A percentile compares a stretch with the other conserved stretches of the same genome.
Conservation (phyloP, 306 rosid genomes). For the Cercis canadensis region DNA sequence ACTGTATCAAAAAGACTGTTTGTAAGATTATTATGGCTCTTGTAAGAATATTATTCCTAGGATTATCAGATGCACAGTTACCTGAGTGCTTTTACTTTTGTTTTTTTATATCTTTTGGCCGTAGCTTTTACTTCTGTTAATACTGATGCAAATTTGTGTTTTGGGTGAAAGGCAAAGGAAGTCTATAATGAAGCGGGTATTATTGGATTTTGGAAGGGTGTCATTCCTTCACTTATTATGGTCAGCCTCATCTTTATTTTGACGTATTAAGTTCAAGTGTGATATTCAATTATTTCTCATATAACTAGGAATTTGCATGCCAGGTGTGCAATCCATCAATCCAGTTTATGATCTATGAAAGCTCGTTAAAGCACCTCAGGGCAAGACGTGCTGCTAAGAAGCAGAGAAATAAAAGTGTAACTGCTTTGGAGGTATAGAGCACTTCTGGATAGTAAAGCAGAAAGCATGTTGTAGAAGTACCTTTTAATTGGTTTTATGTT, state of each 20-base stretch:
- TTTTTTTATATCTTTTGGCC: too few relatives aligned
- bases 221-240: constrained; percentile 83
- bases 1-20: constrained; percentile 4
- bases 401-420: constrained; percentile 50
- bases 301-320: constrained; percentile 37
- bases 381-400: constrained; percentile 56
- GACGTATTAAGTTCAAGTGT: constrained; percentile 18
- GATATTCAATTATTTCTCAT: neutral
- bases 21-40: constrained; percentile 1
- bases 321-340: constrained; percentile 90
- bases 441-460: constrained; percentile 20
- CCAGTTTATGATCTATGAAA: constrained; percentile 85
- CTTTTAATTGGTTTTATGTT: constrained; percentile 24
- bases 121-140: neutral
- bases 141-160: constrained; percentile 32
- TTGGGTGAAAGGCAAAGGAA: constrained; percentile 59
- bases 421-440: constrained; percentile 70
- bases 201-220: constrained; percentile 88
- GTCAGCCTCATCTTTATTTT: constrained; percentile 49
- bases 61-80: constrained; percentile 13
- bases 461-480: constrained; percentile 23
- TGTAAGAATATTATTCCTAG: too few relatives aligned
- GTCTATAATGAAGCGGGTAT: constrained; percentile 70
- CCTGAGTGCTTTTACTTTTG: neutral
- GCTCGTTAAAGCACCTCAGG: constrained; percentile 65